A percentile compares a stretch with the other conserved stretches of the same genome.
Conservation (phyloP, 2,329 filamentous ascomycete species). For the Nigrospora oryzae region DNA sequence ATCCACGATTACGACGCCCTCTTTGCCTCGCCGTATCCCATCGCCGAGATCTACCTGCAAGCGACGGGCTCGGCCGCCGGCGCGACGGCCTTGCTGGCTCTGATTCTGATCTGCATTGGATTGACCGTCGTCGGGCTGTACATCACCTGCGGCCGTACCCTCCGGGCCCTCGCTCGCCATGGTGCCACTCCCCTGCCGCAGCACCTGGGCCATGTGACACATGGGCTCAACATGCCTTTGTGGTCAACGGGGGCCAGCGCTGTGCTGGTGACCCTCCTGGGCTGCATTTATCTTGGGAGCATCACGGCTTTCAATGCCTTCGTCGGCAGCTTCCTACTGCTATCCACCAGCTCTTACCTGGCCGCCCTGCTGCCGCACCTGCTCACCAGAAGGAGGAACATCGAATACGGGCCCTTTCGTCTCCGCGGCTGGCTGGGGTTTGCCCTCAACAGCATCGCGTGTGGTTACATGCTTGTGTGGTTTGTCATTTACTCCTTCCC, state of each 20-base stretch:
- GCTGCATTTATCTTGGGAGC: conserved; percentile 57
- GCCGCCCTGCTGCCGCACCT: conserved; percentile 54
- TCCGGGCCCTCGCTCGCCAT: conserved; percentile 32
- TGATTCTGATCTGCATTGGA: conserved; percentile 22
- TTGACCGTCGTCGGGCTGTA: conserved; percentile 32
- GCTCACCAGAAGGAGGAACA: conserved; percentile 30
- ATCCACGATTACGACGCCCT: conserved; percentile 40
- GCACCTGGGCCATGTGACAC: conserved; percentile 12
- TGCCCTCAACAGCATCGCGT: conserved; percentile 39
- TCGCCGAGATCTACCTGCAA: conserved; percentile 58
- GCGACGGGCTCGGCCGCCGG: conserved; percentile 42
- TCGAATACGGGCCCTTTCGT: conserved; percentile 50
- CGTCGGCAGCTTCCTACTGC: conserved; percentile 35
- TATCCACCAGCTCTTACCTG: conserved; percentile 42
- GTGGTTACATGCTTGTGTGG: conserved; percentile 51
- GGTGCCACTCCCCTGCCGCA: conserved; percentile 24
- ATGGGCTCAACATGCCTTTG: conserved; percentile 23
- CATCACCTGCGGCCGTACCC: conserved; percentile 28
- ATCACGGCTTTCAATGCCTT: conserved; percentile 60
- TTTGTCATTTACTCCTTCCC: conserved; percentile 58
- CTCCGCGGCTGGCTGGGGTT: conserved; percentile 41
- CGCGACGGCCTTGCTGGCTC: conserved; percentile 15
- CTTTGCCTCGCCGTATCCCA: conserved; percentile 46
- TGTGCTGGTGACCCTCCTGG: conserved; percentile 40
- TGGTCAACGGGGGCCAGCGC: conserved; percentile 40